Percentiles rank a stretch among this genome's conserved stretches.
Evolutionary conservation across 129 eudicot genomes (phyloP).

Genomic region (Erigeron canadensis): DNA sequence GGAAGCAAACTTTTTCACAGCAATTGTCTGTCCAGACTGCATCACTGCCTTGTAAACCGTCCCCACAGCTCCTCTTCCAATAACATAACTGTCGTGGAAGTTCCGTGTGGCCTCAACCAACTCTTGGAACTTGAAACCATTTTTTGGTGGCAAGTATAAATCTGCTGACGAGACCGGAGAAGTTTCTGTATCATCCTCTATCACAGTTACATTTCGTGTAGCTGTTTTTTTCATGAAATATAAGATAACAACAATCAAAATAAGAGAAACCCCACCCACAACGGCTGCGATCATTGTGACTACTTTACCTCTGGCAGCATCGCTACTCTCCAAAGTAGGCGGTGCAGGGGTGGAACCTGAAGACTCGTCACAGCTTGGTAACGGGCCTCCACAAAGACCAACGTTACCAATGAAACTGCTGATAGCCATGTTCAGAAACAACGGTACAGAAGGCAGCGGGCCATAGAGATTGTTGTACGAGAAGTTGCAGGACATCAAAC

Average conservation of each 20-base stretch:
- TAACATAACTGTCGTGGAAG: slow-evolving; percentile 68
- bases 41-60: slow-evolving; percentile 92
- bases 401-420: slow-evolving; percentile 72
- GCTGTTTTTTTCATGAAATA: slow-evolving; percentile 63
- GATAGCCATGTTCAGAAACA: slow-evolving; percentile 68
- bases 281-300: slow-evolving; percentile 56
- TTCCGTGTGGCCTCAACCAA: slow-evolving; percentile 75
- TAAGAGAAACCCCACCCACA: slow-evolving; percentile 77
- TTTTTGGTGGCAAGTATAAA: slow-evolving; percentile 86
- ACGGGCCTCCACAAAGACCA: slow-evolving; percentile 90
- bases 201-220: slow-evolving; percentile 30
- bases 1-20: slow-evolving; percentile 88
- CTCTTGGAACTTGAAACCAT: slow-evolving; percentile 85
- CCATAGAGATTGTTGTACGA: slow-evolving; percentile 76
- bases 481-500: slow-evolving; percentile 76
- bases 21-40: slow-evolving; percentile 64
- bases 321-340: slow-evolving; percentile 29
- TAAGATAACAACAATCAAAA: slow-evolving; percentile 60
- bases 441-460: slow-evolving; percentile 60
- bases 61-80: slow-evolving; percentile 94
- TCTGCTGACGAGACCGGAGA: slow-evolving; percentile 64
- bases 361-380: slow-evolving; percentile 46
- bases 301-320: slow-evolving; percentile 47
- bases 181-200: slow-evolving; percentile 47
- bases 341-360: slow-evolving; percentile 28